Evolutionary conservation across 1,284 basidiomycete species (phyloP), one percentile per base, ranked within the genome.

Genomic region (Ceratobasidium sp.): DNA sequence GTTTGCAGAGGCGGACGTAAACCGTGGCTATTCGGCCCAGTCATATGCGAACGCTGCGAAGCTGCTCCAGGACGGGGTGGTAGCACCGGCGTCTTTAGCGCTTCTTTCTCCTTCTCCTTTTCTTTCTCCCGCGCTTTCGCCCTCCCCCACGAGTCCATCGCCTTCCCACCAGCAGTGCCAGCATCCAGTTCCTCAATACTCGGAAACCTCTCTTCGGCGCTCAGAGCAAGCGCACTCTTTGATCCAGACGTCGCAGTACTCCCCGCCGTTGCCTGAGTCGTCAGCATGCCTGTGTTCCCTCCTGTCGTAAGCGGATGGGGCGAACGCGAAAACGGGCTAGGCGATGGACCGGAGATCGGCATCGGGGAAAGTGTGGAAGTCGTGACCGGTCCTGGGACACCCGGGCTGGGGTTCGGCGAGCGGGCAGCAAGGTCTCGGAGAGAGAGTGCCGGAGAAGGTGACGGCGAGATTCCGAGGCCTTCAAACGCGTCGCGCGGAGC

Each of bases 141-240:
- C 43, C 41, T 24, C 8, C 61, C 61, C 61, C 61, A 63, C 43
- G 29, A 13, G 19, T 63, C 61, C 27, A 14, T 14, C 74, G 9
- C 22, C 34, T 61, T 27, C 46, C 34, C 41, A 61, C 19, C 62
- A n/a, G 41, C 27, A n/a, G n/a, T 49, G 37, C 51, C 84, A 11
- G 88, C 87, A 81, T 94, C 90, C 13, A 93, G 83, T 77, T 92
- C 90, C 79, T 93, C 92, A 34, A 94, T 81, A 0, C 92, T 90
- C 1, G 92, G 92, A 81, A 92, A 94, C 63, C 91, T 85, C 58
- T 87, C 85, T 80, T 93, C 91, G 3, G 85, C 86, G 41, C 87
- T 72, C 5, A 72, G 56, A 41, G 66, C 39, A 51, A 69, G 41
- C n/a, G 66, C 74, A 31, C 43, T 72, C 71, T 63, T 76, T 34